Conservation (phyloP, 2,329 filamentous ascomycete genomes). For the Phaeosphaeria sp. region DNA sequence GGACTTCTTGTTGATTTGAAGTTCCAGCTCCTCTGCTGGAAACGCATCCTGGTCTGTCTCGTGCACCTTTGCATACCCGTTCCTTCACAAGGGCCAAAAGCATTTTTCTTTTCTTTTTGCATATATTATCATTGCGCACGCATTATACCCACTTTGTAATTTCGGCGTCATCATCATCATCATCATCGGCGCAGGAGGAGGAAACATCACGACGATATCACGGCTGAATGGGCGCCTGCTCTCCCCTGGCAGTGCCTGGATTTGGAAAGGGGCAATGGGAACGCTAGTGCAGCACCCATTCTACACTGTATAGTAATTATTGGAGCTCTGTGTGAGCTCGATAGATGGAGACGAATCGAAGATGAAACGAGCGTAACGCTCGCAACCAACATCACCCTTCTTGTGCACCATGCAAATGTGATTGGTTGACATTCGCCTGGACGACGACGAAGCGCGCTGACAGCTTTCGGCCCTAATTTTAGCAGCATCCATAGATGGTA, state of each 20-base stretch:
- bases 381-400: constrained; percentile 17
- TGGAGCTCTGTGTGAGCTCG: constrained; percentile 23
- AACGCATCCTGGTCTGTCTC: constrained; percentile 46
- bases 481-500: background rate
- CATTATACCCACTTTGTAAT: constrained; percentile 52
- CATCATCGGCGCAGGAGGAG: constrained; percentile 34
- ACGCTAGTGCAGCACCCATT: constrained; percentile 45
- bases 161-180: constrained; percentile 37
- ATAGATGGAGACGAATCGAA: constrained; percentile 25
- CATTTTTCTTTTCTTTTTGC: constrained; percentile 41
- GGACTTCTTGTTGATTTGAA: constrained; percentile 88
- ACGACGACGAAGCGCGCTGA: constrained; percentile 6
- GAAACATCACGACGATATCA: constrained; percentile 30
- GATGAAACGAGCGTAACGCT: constrained; percentile 35
- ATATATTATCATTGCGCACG: constrained; percentile 43
- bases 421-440: constrained; percentile 19
- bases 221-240: constrained; percentile 16
- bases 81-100: constrained; percentile 30
- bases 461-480: constrained; percentile 1
- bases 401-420: constrained; percentile 21
- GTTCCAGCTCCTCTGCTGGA: constrained; percentile 38
- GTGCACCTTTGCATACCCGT: constrained; percentile 25
- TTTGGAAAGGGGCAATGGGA: constrained; percentile 28
- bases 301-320: constrained; percentile 38
- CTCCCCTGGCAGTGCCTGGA: constrained; percentile 20